Conservation (phyloP, 2,329 filamentous ascomycete genomes). For the Pyricularia grisea region DNA sequence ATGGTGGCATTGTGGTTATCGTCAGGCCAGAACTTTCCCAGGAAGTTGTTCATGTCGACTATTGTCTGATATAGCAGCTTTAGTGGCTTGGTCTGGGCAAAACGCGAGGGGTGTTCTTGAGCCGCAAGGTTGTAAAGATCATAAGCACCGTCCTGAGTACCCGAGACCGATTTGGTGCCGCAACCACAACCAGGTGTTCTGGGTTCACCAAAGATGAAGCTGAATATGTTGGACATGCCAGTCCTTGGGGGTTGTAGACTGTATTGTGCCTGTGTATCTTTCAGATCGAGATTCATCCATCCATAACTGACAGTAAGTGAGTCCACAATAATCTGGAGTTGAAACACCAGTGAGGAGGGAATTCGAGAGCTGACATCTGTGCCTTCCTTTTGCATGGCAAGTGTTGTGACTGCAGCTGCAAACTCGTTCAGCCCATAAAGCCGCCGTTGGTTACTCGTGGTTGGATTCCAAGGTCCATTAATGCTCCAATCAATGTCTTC, state of each 20-base stretch:
- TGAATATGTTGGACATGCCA: background rate
- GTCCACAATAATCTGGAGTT: background rate
- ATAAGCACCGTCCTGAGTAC: background rate
- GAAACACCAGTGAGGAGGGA: background rate
- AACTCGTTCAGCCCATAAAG: background rate
- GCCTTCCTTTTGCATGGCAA: background rate
- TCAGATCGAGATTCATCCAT: background rate
- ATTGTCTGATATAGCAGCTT: background rate
- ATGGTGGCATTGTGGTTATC: background rate
- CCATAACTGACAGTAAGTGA: background rate
- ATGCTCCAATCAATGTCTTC: background rate
- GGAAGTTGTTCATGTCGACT: background rate
- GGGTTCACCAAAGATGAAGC: background rate
- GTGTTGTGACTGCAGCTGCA: background rate
- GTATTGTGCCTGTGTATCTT: background rate
- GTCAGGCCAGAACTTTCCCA: background rate
- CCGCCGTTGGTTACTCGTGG: background rate
- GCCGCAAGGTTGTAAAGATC: background rate
- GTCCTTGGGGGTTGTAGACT: background rate
- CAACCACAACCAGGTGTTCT: background rate
- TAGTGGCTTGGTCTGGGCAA: background rate
- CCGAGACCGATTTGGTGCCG: background rate
- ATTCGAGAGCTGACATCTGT: background rate
- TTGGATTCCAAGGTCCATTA: background rate
- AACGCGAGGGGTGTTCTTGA: background rate